Evolutionary conservation across 208 protist species (phyloP).

Genomic region (Crithidia sp.): DNA sequence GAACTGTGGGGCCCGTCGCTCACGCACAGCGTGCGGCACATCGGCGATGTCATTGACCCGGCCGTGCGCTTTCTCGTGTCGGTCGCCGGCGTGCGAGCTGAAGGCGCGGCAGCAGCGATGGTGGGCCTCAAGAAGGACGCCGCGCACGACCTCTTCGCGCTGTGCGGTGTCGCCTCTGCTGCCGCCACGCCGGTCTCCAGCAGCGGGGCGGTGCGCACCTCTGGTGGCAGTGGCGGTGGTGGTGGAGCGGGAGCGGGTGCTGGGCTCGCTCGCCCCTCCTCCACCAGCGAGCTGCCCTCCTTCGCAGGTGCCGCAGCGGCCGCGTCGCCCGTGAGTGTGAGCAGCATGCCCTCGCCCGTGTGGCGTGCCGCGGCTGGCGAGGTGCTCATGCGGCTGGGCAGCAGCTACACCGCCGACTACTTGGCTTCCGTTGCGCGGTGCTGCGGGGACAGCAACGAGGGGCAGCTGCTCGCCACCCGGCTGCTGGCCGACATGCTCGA

Average conservation of each 20-base stretch:
- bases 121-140: slow-evolving; percentile 61
- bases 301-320: not conserved
- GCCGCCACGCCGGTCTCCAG: slow-evolving; percentile 8
- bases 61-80: slow-evolving; percentile 59
- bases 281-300: slow-evolving; percentile 8
- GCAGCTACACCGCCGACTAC: slow-evolving; percentile 74
- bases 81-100: slow-evolving; percentile 45
- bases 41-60: slow-evolving; percentile 54
- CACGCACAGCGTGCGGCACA: slow-evolving; percentile 44
- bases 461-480: slow-evolving; percentile 66
- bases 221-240: not conserved
- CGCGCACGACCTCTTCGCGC: slow-evolving; percentile 48
- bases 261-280: slow-evolving; percentile 4
- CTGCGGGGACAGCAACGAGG: slow-evolving; percentile 76
- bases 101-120: slow-evolving; percentile 46
- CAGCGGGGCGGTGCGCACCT: not conserved
- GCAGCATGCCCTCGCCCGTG: slow-evolving; percentile 14
- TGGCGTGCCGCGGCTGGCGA: slow-evolving; percentile 38
- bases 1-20: slow-evolving; percentile 63
- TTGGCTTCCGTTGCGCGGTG: slow-evolving; percentile 60
- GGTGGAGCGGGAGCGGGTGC: not conserved
- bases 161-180: slow-evolving; percentile 21
- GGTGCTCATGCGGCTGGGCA: slow-evolving; percentile 41
- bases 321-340: slow-evolving; percentile 23
- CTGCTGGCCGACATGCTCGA: slow-evolving; percentile 67